Evolutionary conservation across 2,329 filamentous ascomycete genomes (phyloP), one percentile per base, ranked within the genome.

Genomic region (Alternaria arbusti): DNA sequence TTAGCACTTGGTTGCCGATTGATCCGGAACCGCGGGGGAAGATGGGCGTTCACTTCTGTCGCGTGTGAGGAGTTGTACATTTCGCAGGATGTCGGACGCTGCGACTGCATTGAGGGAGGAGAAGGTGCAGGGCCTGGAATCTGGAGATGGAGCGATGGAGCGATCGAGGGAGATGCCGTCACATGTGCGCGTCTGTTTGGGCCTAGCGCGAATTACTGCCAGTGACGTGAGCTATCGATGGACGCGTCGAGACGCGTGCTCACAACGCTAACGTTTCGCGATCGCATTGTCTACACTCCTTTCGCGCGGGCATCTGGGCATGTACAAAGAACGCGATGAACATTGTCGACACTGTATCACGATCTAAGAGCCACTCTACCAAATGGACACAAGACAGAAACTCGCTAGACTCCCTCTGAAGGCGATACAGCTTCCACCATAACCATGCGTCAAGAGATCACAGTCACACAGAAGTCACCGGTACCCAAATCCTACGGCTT

Each of bases 401-500:
- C 2, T 11, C n/a, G 9, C 4, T 23, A 26, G 8, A 30, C 26
- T 20, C 3, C 5, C 32, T 23, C 17, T 36, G 2, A 10, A 26
- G 17, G 1, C 5, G 11, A 12, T 22, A 6, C 36, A 28, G 45
- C n/a, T n/a, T 5, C 43, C 0, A 10, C 6, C 17, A 26, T 5
- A 47, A 26, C 6, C 11, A 70, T 69, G 64, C 69, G 46, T 28
- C 17, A 28, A 46, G 75, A 78, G 62, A 54, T 72, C 11, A 72
- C 60, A 17, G 75, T 78, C 9, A 50, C 49, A 13, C 51, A 70
- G 1, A 66, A 25, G 10, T 60, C 61, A 6, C 62, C 70, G 7
- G 73, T 78, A 66, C 76, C 74, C 1, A 67, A 71, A 44, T 74
- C 69, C 46, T 79, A 79, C 57, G 68, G 72, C 13, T 78, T 78